Evolutionary conservation across 2,329 filamentous ascomycete genomes (phyloP), one percentile per base, ranked within the genome.

Genomic region (Orbilia brochopaga): DNA sequence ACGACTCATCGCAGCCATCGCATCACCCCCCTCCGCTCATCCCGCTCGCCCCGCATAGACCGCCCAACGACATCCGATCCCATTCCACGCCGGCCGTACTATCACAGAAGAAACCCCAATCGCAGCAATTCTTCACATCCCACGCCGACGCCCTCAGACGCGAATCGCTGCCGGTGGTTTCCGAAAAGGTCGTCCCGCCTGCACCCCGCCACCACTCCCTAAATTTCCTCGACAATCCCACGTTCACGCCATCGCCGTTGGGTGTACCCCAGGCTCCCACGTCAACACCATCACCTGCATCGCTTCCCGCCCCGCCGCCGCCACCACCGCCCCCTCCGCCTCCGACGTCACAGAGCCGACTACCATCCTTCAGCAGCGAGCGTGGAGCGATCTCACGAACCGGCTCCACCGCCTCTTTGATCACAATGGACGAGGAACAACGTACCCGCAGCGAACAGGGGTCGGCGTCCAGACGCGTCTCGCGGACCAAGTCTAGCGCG

Each of bases 311-410:
- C n/a, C 58, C 30, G 17, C 24, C 40, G 10, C 52, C 27, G 15
- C 46, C 44, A 15, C 53, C 44, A 13, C 63, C 17, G 17, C 52
- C 64, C 7, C n/a, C n/a, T n/a, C n/a, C n/a, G n/a, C 52, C 32
- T 44, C 65, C 30, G 44, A 17, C 48, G 10, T 23, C 59, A 13
- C 66, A 70, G 30, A 60, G 48, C 46, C 56, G 55, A 54, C 48
- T 73, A n/a, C 69, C 69, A 21, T 66, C 69, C 4, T 57, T 73
- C 24, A 64, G 58, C 30, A 65, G 69, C 40, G 69, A 73, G 3
- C 69, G 69, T 62, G 62, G 69, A 19, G 55, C 60, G 8, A 44
- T 66, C 24, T 65, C 69, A 2, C 42, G 56, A 61, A 54, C 60
- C 1, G 62, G 56, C 27, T 73, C 69, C 46, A 73, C 21, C 13